Evolutionary conservation across 768 basidiomycete species (phyloP).

Genomic region (Hypholoma fasciculare): DNA sequence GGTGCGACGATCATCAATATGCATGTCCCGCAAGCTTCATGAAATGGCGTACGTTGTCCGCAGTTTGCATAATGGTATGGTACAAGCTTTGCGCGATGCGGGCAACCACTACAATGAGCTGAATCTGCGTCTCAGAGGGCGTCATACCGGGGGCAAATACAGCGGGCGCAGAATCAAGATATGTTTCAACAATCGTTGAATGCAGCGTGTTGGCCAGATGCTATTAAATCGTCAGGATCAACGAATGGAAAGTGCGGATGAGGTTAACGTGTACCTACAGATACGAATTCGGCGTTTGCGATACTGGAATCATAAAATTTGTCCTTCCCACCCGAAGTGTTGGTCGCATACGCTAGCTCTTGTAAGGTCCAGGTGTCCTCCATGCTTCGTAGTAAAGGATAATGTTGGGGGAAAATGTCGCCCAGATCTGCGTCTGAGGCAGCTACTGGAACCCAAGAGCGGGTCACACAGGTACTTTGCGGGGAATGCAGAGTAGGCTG

Average conservation of each 20-base stretch:
- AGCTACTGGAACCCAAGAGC: slow-evolving; percentile 35
- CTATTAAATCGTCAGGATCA: slow-evolving; percentile 30
- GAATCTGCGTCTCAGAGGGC: slow-evolving; percentile 60
- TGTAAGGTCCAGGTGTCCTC: slow-evolving; percentile 33
- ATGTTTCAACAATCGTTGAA: slow-evolving; percentile 76
- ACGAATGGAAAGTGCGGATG: slow-evolving; percentile 2
- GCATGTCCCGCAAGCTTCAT: not conserved
- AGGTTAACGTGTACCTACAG: slow-evolving; percentile 11
- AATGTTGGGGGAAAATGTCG: slow-evolving; percentile 27
- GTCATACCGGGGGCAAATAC: slow-evolving; percentile 72
- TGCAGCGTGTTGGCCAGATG: slow-evolving; percentile 75
- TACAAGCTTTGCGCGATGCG: slow-evolving; percentile 65
- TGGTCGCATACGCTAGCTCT: slow-evolving; percentile 20
- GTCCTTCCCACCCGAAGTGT: slow-evolving; percentile 1
- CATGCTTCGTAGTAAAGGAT: slow-evolving; percentile 18
- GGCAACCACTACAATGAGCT: slow-evolving; percentile 56
- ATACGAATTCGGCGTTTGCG: slow-evolving; percentile 16
- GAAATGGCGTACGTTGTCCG: slow-evolving; percentile 34
- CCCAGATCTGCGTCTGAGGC: slow-evolving; percentile 36
- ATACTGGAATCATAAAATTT: slow-evolving; percentile 6
- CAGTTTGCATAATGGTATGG: slow-evolving; percentile 47
- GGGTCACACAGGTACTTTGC: slow-evolving; percentile 1
- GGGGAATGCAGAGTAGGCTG: slow-evolving; percentile 21
- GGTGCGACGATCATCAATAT: not conserved
- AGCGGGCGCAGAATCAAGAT: slow-evolving; percentile 83